Percentiles rank a stretch among this genome's conserved stretches.
These are phyloP conservation scores for Ustilago nuda DNA, from an alignment of 1,284 basidiomycete genomes.

Conservation along the genomic window DNA sequence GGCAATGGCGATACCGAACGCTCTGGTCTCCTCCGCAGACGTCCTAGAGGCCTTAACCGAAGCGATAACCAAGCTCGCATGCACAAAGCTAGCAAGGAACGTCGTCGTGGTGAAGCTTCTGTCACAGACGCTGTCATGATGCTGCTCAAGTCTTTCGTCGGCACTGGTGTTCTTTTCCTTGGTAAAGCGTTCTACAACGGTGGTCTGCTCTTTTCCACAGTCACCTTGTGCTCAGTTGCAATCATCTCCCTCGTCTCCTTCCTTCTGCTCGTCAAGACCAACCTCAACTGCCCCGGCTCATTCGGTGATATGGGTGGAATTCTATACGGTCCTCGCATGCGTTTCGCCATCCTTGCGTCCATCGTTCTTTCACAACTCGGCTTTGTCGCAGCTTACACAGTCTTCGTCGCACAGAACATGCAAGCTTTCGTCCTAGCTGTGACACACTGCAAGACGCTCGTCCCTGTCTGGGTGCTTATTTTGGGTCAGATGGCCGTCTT, in stretches of 20 bases:
- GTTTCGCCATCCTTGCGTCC: constrained; percentile 85
- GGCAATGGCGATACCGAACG: constrained; percentile 55
- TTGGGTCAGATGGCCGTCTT: constrained; percentile 86
- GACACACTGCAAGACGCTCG: constrained; percentile 79
- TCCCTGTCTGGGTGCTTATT: constrained; percentile 85
- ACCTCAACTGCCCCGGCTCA: constrained; percentile 87
- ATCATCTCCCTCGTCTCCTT: constrained; percentile 92
- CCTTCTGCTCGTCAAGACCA: constrained; percentile 88
- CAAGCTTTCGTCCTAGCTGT: constrained; percentile 83
- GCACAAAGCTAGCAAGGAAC: constrained; percentile 54
- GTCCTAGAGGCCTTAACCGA: constrained; percentile 30
- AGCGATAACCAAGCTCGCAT: constrained; percentile 50
- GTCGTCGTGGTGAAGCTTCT: constrained; percentile 61
- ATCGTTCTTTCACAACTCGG: constrained; percentile 90
- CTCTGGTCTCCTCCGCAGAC: constrained; percentile 49
- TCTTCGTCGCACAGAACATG: constrained; percentile 94
- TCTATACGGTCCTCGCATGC: constrained; percentile 93
- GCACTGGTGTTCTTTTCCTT: constrained; percentile 94
- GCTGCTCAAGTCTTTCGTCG: constrained; percentile 86
- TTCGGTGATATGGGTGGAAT: constrained; percentile 97
- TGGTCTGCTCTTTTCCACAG: constrained; percentile 87
- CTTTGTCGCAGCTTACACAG: constrained; percentile 90
- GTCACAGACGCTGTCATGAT: constrained; percentile 68
- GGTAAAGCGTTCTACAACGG: constrained; percentile 98
- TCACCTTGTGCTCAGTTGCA: constrained; percentile 85